A percentile compares a stretch with the other conserved stretches of the same genome.
These are phyloP conservation scores for Trichoderma citrinoviride DNA, from an alignment of 2,329 filamentous ascomycete genomes.

Conservation along the genomic window DNA sequence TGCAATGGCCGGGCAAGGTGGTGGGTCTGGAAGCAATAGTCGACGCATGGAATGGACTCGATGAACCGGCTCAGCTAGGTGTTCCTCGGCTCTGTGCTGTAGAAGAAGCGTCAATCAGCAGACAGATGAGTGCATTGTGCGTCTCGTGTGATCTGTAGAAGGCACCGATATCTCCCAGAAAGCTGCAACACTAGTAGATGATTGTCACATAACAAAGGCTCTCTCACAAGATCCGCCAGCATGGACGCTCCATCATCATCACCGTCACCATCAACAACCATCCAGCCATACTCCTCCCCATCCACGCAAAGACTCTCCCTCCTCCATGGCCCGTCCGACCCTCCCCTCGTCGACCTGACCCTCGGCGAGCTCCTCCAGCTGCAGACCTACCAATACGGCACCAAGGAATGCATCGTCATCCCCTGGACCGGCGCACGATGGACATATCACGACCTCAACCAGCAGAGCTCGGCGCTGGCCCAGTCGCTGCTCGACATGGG, in stretches of 20 bases:
- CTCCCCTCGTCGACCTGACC: conserved; percentile 68
- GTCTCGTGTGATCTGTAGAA: not conserved
- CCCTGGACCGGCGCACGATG: conserved; percentile 74
- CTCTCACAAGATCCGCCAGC: not conserved
- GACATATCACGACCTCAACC: conserved; percentile 65
- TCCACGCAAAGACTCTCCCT: conserved; percentile 51
- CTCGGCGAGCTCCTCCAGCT: conserved; percentile 70
- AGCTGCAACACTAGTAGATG: not conserved
- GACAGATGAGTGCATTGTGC: not conserved
- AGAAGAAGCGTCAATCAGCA: not conserved
- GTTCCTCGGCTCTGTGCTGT: not conserved
- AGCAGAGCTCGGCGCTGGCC: conserved; percentile 60
- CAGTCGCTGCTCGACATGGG: conserved; percentile 66
- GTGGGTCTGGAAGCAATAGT: conserved; percentile 1
- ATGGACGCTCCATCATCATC: conserved; percentile 23
- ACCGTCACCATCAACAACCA: conserved; percentile 26
- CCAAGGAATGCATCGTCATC: conserved; percentile 67
- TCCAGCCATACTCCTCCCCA: conserved; percentile 32
- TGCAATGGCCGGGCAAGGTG: not conserved
- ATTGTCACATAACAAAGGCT: not conserved
- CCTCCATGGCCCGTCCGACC: conserved; percentile 65
- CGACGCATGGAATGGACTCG: not conserved
- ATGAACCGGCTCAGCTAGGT: not conserved
- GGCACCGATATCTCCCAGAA: not conserved
- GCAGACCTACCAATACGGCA: conserved; percentile 63